These are phyloP conservation scores for Stenogyne calaminthoides DNA, from an alignment of 305 asterid species.

Conservation along the genomic window DNA sequence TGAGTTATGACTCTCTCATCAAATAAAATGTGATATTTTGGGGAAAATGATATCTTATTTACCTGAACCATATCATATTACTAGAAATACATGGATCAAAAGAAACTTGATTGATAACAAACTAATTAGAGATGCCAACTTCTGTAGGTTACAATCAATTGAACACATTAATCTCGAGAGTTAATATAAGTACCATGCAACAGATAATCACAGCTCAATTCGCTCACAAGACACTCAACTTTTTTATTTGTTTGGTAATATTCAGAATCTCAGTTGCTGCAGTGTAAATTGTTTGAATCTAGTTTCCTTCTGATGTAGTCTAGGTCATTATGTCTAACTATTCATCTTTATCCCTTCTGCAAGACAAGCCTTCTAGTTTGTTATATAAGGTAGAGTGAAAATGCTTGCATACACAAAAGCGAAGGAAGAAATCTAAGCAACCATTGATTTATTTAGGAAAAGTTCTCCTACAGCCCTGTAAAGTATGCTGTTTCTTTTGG, in stretches of 20 bases:
- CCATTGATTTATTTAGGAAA: slow-evolving; percentile 1
- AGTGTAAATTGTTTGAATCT: neutral
- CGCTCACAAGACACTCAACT: neutral
- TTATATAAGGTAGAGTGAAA: slow-evolving; percentile 8
- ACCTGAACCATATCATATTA: slow-evolving; percentile 10
- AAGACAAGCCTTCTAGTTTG: slow-evolving; percentile 5
- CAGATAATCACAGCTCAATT: neutral
- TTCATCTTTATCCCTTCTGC: neutral
- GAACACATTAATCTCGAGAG: slow-evolving; percentile 1
- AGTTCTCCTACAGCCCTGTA: neutral
- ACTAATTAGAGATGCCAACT: neutral
- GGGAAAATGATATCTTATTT: neutral
- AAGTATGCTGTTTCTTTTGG: slow-evolving; percentile 14
- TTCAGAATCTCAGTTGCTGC: neutral
- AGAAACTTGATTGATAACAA: slow-evolving; percentile 1
- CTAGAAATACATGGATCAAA: slow-evolving; percentile 10
- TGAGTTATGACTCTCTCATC: neutral
- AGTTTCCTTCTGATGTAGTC: neutral
- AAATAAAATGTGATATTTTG: slow-evolving; percentile 12
- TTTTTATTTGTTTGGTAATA: neutral
- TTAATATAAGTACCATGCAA: neutral
- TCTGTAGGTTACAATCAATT: neutral
- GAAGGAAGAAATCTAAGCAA: neutral
- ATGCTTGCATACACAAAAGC: slow-evolving; percentile 3
- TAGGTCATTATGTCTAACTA: neutral